Conservation (phyloP, 2,329 filamentous ascomycete species). For the Diaporthe nobilis region DNA sequence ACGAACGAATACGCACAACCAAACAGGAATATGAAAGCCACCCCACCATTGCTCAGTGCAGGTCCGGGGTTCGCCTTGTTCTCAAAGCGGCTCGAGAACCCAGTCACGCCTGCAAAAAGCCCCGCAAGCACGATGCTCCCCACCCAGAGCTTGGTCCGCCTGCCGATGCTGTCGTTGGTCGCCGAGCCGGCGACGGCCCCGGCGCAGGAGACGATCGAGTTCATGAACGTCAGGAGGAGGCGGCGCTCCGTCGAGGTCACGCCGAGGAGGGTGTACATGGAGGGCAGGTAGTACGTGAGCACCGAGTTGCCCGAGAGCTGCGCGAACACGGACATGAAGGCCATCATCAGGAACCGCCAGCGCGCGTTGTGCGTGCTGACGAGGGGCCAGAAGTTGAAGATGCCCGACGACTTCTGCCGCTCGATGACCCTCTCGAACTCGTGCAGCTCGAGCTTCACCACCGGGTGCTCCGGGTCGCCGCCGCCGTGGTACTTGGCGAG, state of each 20-base stretch:
- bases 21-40: constrained; percentile 43
- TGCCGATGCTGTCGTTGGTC: constrained; percentile 49
- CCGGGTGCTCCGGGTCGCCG: constrained; percentile 50
- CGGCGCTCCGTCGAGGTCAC: constrained; percentile 42
- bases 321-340: constrained; percentile 36
- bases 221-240: constrained; percentile 36
- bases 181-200: constrained; percentile 49
- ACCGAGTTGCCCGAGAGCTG: constrained; percentile 39
- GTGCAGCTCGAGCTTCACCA: constrained; percentile 57
- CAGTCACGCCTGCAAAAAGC: constrained; percentile 41
- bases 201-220: constrained; percentile 40
- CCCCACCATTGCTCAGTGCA: constrained; percentile 39
- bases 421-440: constrained; percentile 57
- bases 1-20: constrained; percentile 42
- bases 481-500: constrained; percentile 53
- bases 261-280: constrained; percentile 42
- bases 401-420: constrained; percentile 43
- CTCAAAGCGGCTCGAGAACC: constrained; percentile 46
- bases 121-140: constrained; percentile 42
- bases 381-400: constrained; percentile 50
- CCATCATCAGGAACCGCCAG: constrained; percentile 44
- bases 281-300: constrained; percentile 42
- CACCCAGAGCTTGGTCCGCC: constrained; percentile 44
- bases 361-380: constrained; percentile 45
- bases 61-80: constrained; percentile 21